phyloP scores from a whole-genome alignment of 345 rosid species.

The Microcos paniculata region DNA sequence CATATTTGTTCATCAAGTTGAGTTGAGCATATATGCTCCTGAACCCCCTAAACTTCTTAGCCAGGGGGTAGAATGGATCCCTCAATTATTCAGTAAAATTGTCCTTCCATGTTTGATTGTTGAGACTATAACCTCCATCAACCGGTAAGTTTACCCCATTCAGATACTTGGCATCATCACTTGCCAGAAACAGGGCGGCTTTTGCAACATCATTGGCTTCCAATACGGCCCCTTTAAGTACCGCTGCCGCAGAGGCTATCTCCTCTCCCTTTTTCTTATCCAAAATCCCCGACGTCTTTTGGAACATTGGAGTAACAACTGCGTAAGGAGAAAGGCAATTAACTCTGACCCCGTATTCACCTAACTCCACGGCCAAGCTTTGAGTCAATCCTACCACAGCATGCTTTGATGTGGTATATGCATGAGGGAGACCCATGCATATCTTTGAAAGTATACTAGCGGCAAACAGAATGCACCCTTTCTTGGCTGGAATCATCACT shows the following conservation, averaged over 20 bases:
- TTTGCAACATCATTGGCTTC: conserved; percentile 14
- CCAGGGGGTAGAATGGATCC: too few species aligned
- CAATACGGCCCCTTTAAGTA: not conserved
- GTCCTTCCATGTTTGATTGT: too few species aligned
- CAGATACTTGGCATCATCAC: conserved; percentile 42
- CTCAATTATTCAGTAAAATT: too few species aligned
- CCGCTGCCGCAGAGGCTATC: not conserved
- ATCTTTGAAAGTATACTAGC: conserved; percentile 18
- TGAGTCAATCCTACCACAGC: conserved; percentile 24
- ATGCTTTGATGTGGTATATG: conserved; percentile 45
- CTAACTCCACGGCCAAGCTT: conserved; percentile 20
- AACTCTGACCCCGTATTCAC: conserved; percentile 26
- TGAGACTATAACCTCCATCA: conserved; percentile 31
- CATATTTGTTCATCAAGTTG: too few species aligned
- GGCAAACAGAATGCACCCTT: conserved; percentile 23
- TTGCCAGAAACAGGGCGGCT: conserved; percentile 26
- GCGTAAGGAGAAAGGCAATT: conserved; percentile 29
- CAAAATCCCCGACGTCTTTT: not conserved
- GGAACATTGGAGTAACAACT: not conserved
- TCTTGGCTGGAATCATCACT: conserved; percentile 30
- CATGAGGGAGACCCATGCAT: conserved; percentile 24
- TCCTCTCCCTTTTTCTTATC: not conserved
- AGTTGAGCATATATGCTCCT: too few species aligned
- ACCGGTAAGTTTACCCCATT: conserved; percentile 42
- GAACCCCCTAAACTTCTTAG: too few species aligned